Conservation (phyloP, 1,284 basidiomycete species). For the Austroboletus rostrupii region DNA sequence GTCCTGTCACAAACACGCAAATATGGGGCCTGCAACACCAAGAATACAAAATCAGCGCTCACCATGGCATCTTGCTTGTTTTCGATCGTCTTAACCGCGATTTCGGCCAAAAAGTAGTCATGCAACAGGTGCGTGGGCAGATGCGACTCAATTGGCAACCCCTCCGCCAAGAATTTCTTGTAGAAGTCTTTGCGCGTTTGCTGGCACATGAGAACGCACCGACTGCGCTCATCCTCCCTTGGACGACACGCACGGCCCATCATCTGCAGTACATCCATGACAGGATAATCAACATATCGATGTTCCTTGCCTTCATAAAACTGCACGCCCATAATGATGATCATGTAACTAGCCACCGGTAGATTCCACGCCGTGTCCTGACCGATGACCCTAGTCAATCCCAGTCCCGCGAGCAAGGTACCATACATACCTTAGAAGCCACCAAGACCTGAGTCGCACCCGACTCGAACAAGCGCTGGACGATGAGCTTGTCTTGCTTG, state of each 20-base stretch:
- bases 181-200: conserved; percentile 97
- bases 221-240: conserved; percentile 78
- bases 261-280: conserved; percentile 98
- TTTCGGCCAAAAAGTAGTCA: conserved; percentile 98
- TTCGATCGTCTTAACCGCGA: conserved; percentile 97
- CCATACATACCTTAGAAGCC: conserved; percentile 75
- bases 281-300: conserved; percentile 95
- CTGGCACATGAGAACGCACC: conserved; percentile 95
- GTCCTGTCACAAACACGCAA: conserved; percentile 49
- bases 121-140: conserved; percentile 84
- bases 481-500: conserved; percentile 90
- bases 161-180: conserved; percentile 97
- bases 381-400: not conserved
- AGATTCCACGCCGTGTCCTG: conserved; percentile 95
- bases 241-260: conserved; percentile 95
- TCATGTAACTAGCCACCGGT: conserved; percentile 92
- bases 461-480: conserved; percentile 89
- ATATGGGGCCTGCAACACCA: conserved; percentile 4
- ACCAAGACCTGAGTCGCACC: conserved; percentile 95
- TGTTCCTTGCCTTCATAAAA: conserved; percentile 94
- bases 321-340: conserved; percentile 98
- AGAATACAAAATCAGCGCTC: conserved; percentile 23
- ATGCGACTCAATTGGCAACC: conserved; percentile 95
- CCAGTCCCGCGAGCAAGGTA: not conserved
- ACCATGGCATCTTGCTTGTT: conserved; percentile 97